Percentiles rank a stretch among this genome's conserved stretches.
These are phyloP conservation scores for Aspergillus puulaauensis DNA, from an alignment of 2,329 filamentous ascomycete genomes.

Conservation along the genomic window DNA sequence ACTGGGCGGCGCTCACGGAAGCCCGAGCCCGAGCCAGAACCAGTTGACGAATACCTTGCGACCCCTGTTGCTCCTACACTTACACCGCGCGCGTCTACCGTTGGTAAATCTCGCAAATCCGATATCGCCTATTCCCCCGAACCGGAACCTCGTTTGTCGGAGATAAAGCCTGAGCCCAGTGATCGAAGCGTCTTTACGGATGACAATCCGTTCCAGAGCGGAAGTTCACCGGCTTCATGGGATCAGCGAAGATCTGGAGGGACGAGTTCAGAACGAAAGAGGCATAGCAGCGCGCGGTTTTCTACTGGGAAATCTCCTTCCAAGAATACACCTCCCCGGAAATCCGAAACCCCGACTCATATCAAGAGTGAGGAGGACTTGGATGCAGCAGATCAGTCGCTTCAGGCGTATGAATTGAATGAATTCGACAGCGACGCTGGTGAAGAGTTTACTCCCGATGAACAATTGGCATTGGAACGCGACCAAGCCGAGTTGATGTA, in stretches of 20 bases:
- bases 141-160: slow-evolving; percentile 36
- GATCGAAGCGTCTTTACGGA: slow-evolving; percentile 73
- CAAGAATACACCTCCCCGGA: slow-evolving; percentile 30
- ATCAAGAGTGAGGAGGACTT: slow-evolving; percentile 54
- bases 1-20: slow-evolving; percentile 33
- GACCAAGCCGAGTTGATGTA: slow-evolving; percentile 58
- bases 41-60: slow-evolving; percentile 29
- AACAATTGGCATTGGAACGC: slow-evolving; percentile 74
- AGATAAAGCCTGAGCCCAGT: slow-evolving; percentile 44
- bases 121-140: slow-evolving; percentile 40
- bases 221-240: slow-evolving; percentile 60
- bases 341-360: slow-evolving; percentile 32
- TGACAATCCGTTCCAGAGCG: slow-evolving; percentile 92
- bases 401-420: slow-evolving; percentile 35
- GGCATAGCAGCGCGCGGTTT: slow-evolving; percentile 52
- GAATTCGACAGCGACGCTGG: slow-evolving; percentile 64
- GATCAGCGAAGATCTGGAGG: slow-evolving; percentile 45
- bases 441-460: slow-evolving; percentile 93
- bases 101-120: slow-evolving; percentile 47
- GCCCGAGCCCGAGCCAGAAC: slow-evolving; percentile 28
- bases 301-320: slow-evolving; percentile 28
- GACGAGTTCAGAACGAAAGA: slow-evolving; percentile 32
- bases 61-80: slow-evolving; percentile 39
- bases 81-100: slow-evolving; percentile 45
- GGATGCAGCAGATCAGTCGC: slow-evolving; percentile 55